These are phyloP conservation scores for Crotalaria pallida DNA, from an alignment of 306 rosid genomes.

Conservation along the genomic window DNA sequence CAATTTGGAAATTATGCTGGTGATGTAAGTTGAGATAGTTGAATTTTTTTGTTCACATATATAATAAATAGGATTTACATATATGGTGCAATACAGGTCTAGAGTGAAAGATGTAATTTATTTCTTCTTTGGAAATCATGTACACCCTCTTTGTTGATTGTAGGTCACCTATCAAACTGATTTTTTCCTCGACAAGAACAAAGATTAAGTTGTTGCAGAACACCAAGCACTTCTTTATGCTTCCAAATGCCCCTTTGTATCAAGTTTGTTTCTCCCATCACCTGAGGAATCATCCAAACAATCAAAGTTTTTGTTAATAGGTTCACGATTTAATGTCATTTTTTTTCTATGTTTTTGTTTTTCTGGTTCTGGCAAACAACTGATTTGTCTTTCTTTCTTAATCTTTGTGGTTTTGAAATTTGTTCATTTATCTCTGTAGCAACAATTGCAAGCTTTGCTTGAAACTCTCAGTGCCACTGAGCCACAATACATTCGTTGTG, in stretches of 20 bases:
- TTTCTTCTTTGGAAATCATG: neutral
- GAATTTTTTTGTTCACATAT: neutral
- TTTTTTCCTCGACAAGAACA: constrained; percentile 84
- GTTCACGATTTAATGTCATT: constrained; percentile 76
- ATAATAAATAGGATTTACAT: neutral
- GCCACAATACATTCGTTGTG: too few species aligned
- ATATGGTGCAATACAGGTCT: constrained; percentile 7
- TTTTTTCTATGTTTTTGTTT: neutral
- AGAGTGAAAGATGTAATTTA: neutral
- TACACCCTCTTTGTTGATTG: constrained; percentile 19
- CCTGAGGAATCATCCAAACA: constrained; percentile 78
- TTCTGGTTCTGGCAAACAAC: neutral
- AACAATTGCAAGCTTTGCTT: constrained; percentile 73
- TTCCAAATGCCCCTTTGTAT: constrained; percentile 63
- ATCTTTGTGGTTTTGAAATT: constrained; percentile 21
- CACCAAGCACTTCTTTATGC: constrained; percentile 74
- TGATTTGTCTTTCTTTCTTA: constrained; percentile 12
- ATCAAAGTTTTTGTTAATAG: constrained; percentile 85
- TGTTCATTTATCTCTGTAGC: constrained; percentile 45
- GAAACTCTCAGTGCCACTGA: too few species aligned
- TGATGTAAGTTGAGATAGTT: constrained; percentile 51
- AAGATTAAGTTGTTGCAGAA: constrained; percentile 88
- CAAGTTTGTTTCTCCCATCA: constrained; percentile 54
- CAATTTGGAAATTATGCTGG: constrained; percentile 89
- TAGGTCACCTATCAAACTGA: constrained; percentile 91